Evolutionary conservation across 23 red algal genomes (phyloP).

Genomic region (Gracilaria domingensis): DNA sequence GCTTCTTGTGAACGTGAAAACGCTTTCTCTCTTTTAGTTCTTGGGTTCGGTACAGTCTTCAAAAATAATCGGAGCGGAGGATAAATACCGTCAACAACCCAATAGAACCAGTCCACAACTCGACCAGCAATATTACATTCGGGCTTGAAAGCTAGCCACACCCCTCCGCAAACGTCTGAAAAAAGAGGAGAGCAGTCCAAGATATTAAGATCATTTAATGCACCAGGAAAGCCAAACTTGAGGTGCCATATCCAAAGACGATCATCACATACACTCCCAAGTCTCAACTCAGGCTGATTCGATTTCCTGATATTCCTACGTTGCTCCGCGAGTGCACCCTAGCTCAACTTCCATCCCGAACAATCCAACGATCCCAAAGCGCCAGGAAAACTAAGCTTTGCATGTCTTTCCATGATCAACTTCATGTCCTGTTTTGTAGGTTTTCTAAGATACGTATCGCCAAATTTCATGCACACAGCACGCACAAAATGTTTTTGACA

Average conservation of each 20-base stretch:
- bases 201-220: constrained; percentile 33
- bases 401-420: constrained; percentile 1
- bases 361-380: constrained; percentile 52
- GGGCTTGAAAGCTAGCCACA: neutral
- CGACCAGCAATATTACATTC: neutral
- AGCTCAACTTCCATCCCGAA: constrained; percentile 24
- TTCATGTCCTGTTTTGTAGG: constrained; percentile 32
- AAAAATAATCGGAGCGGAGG: constrained; percentile 11
- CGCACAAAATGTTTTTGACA: constrained; percentile 1
- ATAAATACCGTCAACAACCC: constrained; percentile 52
- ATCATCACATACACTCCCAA: constrained; percentile 47
- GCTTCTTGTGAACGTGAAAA: no score
- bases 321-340: constrained; percentile 24
- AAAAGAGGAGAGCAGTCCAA: constrained; percentile 1
- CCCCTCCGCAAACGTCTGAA: neutral
- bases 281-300: neutral
- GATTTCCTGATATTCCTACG: constrained; percentile 10
- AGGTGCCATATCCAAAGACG: constrained; percentile 55
- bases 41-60: neutral
- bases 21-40: neutral
- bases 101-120: constrained; percentile 22
- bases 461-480: constrained; percentile 10
- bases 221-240: constrained; percentile 32
- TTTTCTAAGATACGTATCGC: constrained; percentile 33
- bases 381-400: constrained; percentile 28